Conservation (phyloP, 129 eudicot genomes). For the sunflower (Helianthus annuus) region HanXRQr2.0-SUNRISE NC_035442.2:88046525-88047024, state of each 20-base stretch:
- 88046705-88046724: slow-evolving; percentile 23
- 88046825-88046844: too few species aligned
- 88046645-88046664: slow-evolving; percentile 32
- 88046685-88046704: background rate
- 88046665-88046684: slow-evolving; percentile 39
- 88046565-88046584: slow-evolving; percentile 8
- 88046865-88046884: too few species aligned
- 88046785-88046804: slow-evolving; percentile 31
- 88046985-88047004: too few species aligned
- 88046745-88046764: slow-evolving; percentile 35
- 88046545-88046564: slow-evolving; percentile 28
- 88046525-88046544: slow-evolving; percentile 39
- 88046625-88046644: slow-evolving; percentile 35
- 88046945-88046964: too few species aligned
- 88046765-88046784: slow-evolving; percentile 38
- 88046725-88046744: slow-evolving; percentile 25
- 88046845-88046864: too few species aligned
- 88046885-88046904: too few species aligned
- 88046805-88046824: background rate
- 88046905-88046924: too few species aligned
- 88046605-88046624: slow-evolving; percentile 28
- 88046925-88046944: too few species aligned
- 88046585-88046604: slow-evolving; percentile 27
- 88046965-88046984: too few species aligned
- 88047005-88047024: too few species aligned